Evolutionary conservation across 306 rosid genomes (phyloP), one percentile per base, ranked within the genome.

Genomic region (Fagus sylvatica): DNA sequence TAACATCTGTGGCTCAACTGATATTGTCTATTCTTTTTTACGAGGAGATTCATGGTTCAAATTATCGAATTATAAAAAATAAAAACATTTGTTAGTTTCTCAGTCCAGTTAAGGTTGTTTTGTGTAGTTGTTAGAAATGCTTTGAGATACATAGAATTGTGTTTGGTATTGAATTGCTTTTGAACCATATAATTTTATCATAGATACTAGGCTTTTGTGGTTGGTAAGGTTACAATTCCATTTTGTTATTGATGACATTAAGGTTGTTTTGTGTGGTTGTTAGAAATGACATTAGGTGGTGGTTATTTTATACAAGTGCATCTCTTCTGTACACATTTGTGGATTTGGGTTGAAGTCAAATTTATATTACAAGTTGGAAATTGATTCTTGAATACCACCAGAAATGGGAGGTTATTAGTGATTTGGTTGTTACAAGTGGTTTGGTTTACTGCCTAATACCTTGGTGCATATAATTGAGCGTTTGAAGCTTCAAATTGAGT

Each of bases 81-180:
- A 22, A 22, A 22, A 22, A 22, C 28, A 22, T 0, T 22, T 22
- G 28, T 53, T 73, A 72, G 76, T 73, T 72, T 66, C 40, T 4
- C 30, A 43, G 49, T 68, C 69, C 71, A 22, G 62, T 71, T 74
- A 75, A 76, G 76, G 37, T 65, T 76, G 42, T 73, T 51, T 53
- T 76, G 30, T 64, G 71, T 46, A 42, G 48, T 74, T 75, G 78
- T 75, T 64, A 46, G 71, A 70, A 75, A 83, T 76, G 39, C 30
- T 39, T 39, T 83, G 57, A 71, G 70, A 39, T n/a, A 1, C 71
- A 65, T 16, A 65, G 49, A 48, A 62, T 68, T 30, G 72, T 82
- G 66, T 73, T 57, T 71, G 62, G 42, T 67, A 39, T 73, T 56
- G 5, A 28, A 19, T 36, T 3, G 71, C n/a, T 65, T 65, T 43